Evolutionary conservation across 1,284 basidiomycete genomes (phyloP), one percentile per base, ranked within the genome.

Genomic region (Pseudozyma pruni): DNA sequence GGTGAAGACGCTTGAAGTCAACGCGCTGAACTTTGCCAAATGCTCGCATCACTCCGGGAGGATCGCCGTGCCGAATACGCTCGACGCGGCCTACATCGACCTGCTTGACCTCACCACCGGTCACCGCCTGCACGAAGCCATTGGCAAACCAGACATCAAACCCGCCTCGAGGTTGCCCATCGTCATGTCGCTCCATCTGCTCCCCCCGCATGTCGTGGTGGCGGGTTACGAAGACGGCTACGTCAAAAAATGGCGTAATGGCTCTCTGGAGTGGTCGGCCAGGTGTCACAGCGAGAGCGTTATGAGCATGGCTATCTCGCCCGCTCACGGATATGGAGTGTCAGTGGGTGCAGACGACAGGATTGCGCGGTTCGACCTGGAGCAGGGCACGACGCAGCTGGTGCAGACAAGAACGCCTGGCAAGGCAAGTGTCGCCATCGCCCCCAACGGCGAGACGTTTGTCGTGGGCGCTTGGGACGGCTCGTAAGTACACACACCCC

Each of bases 11-110:
- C 84, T 95, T 82, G 90, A 91, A 74, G 89, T 93, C 58, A 96
- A 95, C 80, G 88, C 92, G 2, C 85, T 95, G 66, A 95, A 94
- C 81, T 95, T 91, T 79, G 94, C 93, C 83, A 88, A 89, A 1
- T 93, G 94, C 80, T 87, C 4, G 78, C 90, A 75, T 63, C 59
- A 53, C 43, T 60, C 83, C 35, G 89, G 88, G 0, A 81, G 91
- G 42, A 81, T 95, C 38, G 92, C 90, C 0, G 83, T 95, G 10
- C 93, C 93, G 0, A 93, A 94, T 79, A 85, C 94, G 8, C 86
- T 93, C 17, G 92, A 96, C 72, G 94, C 93, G 8, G 88, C 91
- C 33, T 85, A 90, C 91, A 90, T 89, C 20, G 93, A 95, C 77
- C 83, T 94, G 16, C 93, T 92, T 89, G 82, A 85, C 11, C 79